phyloP scores from a whole-genome alignment of 192 early-diverging fungal species.

The Entomortierella beljakovae region DNA sequence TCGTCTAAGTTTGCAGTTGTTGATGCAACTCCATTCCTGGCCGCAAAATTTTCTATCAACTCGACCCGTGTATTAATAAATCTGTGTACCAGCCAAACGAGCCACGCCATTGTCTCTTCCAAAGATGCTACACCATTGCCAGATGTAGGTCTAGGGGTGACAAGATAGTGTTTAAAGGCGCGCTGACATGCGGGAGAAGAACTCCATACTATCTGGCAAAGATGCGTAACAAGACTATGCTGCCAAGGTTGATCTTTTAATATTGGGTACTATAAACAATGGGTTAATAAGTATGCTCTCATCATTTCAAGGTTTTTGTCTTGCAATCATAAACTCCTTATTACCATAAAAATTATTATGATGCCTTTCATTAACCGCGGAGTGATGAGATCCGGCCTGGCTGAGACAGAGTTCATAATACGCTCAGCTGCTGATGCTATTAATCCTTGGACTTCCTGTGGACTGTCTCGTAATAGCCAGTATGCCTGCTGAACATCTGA shows the following conservation, averaged over 20 bases:
- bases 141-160: slow-evolving; percentile 28
- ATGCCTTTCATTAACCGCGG: slow-evolving; percentile 50
- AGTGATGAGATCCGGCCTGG: slow-evolving; percentile 37
- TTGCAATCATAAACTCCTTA: background rate
- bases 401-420: slow-evolving; percentile 53
- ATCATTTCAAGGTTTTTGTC: background rate
- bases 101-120: slow-evolving; percentile 44
- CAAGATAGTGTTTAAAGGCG: slow-evolving; percentile 43
- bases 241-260: slow-evolving; percentile 48
- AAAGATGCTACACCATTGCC: slow-evolving; percentile 41
- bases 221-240: slow-evolving; percentile 35
- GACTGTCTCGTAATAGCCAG: slow-evolving; percentile 44
- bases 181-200: slow-evolving; percentile 37
- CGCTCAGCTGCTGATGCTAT: slow-evolving; percentile 42
- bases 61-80: slow-evolving; percentile 45
- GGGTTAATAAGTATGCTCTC: background rate
- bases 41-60: slow-evolving; percentile 25
- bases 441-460: slow-evolving; percentile 37
- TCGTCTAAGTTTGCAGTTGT: slow-evolving; percentile 48
- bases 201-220: slow-evolving; percentile 48
- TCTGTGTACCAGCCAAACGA: slow-evolving; percentile 45
- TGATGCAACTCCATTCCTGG: slow-evolving; percentile 22
- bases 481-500: slow-evolving; percentile 52
- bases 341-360: slow-evolving; percentile 53
- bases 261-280: slow-evolving; percentile 38